Evolutionary conservation across 108 stramenopile species (phyloP).

Genomic region (Skeletonema potamos): DNA sequence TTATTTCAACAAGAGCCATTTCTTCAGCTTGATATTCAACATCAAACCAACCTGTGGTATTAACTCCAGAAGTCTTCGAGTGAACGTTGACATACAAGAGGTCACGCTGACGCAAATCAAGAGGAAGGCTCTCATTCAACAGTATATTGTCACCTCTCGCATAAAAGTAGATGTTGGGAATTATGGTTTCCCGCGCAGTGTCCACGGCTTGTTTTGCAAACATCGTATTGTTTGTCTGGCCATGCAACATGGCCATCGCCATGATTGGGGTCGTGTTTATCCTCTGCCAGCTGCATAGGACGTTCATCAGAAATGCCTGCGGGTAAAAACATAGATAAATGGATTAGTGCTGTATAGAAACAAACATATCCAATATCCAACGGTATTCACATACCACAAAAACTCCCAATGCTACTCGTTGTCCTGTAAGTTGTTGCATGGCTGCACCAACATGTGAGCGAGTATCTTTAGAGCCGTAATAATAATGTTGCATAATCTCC

Average conservation of each 20-base stretch:
- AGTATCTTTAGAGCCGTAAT: conserved; percentile 11
- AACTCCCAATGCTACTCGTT: conserved; percentile 72
- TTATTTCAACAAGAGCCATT: conserved; percentile 46
- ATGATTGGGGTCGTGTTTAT: neutral
- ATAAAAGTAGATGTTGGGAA: conserved; percentile 55
- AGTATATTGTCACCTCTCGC: neutral
- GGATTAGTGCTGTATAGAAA: neutral
- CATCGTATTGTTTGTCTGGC: conserved; percentile 17
- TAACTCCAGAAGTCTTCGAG: neutral
- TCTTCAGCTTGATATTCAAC: conserved; percentile 11
- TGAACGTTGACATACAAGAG: conserved; percentile 51
- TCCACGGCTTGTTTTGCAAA: conserved; percentile 48
- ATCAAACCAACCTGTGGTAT: conserved; percentile 56
- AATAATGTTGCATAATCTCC: neutral
- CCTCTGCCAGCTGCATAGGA: conserved; percentile 38
- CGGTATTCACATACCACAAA: conserved; percentile 30
- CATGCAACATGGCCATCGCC: conserved; percentile 37
- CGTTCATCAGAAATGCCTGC: conserved; percentile 42
- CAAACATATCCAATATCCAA: neutral
- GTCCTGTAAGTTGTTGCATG: conserved; percentile 77
- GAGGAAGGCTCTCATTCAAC: conserved; percentile 27
- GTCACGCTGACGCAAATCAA: conserved; percentile 55
- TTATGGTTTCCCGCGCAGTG: conserved; percentile 55
- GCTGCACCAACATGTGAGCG: conserved; percentile 52
- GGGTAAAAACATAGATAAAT: neutral